These are phyloP conservation scores for Wickerhamomyces bisporus DNA, from an alignment of 805 yeast genomes.

Conservation along the genomic window DNA sequence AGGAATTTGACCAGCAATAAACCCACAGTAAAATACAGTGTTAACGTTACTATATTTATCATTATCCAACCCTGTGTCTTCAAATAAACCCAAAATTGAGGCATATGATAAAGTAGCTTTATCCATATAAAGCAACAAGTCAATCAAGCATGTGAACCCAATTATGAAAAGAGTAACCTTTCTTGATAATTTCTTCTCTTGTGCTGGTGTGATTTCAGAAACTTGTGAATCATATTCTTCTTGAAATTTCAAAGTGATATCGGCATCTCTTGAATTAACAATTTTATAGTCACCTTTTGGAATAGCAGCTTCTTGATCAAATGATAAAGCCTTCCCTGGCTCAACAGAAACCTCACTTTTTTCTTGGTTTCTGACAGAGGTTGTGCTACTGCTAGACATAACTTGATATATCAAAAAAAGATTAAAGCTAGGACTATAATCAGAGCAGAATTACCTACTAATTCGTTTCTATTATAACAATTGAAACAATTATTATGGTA, in stretches of 20 bases:
- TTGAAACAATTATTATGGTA: not conserved
- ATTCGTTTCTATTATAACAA: too few species aligned
- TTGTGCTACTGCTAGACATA: too few species aligned
- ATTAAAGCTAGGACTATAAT: too few species aligned
- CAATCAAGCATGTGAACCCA: conserved; percentile 33
- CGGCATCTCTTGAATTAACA: conserved; percentile 33
- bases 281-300: conserved; percentile 29
- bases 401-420: too few species aligned
- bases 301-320: not conserved
- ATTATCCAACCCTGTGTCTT: conserved; percentile 39
- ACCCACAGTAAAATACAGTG: conserved; percentile 51
- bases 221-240: conserved; percentile 27
- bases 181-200: conserved; percentile 33
- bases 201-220: conserved; percentile 37
- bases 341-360: not conserved
- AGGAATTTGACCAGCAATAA: conserved; percentile 39
- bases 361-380: too few species aligned
- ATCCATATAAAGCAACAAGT: conserved; percentile 43
- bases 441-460: too few species aligned
- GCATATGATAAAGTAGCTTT: conserved; percentile 47
- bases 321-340: not conserved
- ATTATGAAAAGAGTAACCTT: conserved; percentile 35
- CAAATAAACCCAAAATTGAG: conserved; percentile 42
- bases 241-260: conserved; percentile 34
- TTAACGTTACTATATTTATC: conserved; percentile 42